Evolutionary conservation across 768 basidiomycete species (phyloP), one percentile per base, ranked within the genome.

Genomic region (Leccinum rimulosum): DNA sequence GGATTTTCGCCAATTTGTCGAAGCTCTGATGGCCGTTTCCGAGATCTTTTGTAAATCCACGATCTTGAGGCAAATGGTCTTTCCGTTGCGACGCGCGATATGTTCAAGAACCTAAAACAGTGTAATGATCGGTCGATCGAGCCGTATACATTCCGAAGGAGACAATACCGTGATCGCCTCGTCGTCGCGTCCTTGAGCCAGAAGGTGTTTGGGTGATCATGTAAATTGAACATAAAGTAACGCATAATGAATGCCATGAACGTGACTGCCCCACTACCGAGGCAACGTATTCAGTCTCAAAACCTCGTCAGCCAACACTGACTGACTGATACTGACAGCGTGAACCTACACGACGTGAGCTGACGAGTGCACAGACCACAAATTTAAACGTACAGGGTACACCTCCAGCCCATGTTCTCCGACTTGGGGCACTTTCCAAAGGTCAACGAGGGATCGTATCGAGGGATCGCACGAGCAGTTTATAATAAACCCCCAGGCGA

Each of bases 361-460:
- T 4, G 36, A 40, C 19, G 55, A 50, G 40, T 38, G 43, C 17
- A 4, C 9, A 27, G 2, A 35, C 19, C 17, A 27, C 33, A 36
- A 0, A 4, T 9, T 59, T 31, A n/a, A 11, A 63, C 67, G 3
- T 69, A 82, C 76, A 81, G 70, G 22, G 78, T 77, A 66, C 84
- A 85, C 68, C 84, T 74, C 84, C 84, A 86, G 11, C 85, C 85
- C 78, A 81, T 83, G 62, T 86, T 86, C 61, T 77, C 70, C 0
- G 70, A 73, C 58, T 77, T 77, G 3, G 74, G 65, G 62, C 85
- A 86, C 62, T 81, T 70, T 40, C 77, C 73, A 33, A 63, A 66
- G 4, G 58, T 22, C 22, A 22, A 22, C 22, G 22, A 22, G 22
- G 22, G 22, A 22, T 22, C 22, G 57, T 59, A 62, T 60, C 45